These are phyloP conservation scores for Colletotrichum tabaci DNA, from an alignment of 2,329 filamentous ascomycete species.

Conservation along the genomic window DNA sequence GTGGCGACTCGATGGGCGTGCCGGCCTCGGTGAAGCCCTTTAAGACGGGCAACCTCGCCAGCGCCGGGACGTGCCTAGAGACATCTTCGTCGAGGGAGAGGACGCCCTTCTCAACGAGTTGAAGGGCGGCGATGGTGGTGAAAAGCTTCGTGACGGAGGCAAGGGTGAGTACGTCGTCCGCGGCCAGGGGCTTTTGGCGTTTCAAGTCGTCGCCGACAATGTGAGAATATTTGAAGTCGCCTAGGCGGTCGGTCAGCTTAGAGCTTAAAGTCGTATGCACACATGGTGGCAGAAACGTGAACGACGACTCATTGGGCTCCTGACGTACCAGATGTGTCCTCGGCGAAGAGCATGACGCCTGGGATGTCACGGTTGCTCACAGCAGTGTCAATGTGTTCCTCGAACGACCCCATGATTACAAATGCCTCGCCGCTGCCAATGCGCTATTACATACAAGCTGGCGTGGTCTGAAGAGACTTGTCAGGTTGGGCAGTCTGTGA, in stretches of 20 bases:
- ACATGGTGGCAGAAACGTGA: background rate
- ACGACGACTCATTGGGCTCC: background rate
- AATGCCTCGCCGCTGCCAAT: background rate
- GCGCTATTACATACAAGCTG: no score
- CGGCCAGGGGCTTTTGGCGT: conserved; percentile 51
- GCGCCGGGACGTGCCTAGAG: conserved; percentile 60
- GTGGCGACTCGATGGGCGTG: conserved; percentile 53
- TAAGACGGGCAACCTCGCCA: conserved; percentile 63
- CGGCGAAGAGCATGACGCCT: conserved; percentile 36
- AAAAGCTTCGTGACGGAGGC: conserved; percentile 62
- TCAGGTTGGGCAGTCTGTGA: background rate
- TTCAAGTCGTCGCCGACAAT: conserved; percentile 18
- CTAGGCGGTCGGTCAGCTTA: background rate
- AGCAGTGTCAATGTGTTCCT: conserved; percentile 27
- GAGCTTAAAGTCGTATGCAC: background rate
- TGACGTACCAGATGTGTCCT: conserved; percentile 35
- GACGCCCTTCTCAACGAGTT: conserved; percentile 67
- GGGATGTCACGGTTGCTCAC: conserved; percentile 36
- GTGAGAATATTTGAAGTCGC: conserved; percentile 31
- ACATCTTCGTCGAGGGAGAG: conserved; percentile 63
- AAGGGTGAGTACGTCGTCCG: conserved; percentile 55
- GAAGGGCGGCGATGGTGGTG: conserved; percentile 66
- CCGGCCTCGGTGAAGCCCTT: conserved; percentile 60
- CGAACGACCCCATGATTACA: conserved; percentile 33
- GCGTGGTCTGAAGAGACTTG: background rate